Evolutionary conservation across 805 yeast species (phyloP).

Genomic region (Pichia thaimueangensis): DNA sequence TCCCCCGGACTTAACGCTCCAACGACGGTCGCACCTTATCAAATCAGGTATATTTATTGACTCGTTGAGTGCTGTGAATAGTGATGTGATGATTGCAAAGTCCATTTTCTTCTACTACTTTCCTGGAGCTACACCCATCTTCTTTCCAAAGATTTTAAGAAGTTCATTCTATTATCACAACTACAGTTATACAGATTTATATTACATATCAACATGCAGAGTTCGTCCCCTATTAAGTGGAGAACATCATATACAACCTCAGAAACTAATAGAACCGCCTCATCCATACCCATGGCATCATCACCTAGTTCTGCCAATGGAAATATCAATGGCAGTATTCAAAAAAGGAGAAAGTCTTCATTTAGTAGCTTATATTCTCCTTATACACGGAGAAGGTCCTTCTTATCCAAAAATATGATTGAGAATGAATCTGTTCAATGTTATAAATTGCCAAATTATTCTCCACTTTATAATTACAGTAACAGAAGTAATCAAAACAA

Average conservation of each 20-base stretch:
- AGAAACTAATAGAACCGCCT: not conserved
- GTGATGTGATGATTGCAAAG: too few relatives aligned
- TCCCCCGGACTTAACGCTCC: too few relatives aligned
- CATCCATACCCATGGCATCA: not conserved
- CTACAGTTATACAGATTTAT: too few relatives aligned
- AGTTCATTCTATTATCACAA: too few relatives aligned
- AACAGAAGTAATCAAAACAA: not conserved
- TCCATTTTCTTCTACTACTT: too few relatives aligned
- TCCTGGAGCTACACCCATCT: too few relatives aligned
- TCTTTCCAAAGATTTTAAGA: too few relatives aligned
- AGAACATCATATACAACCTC: not conserved
- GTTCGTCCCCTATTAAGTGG: not conserved
- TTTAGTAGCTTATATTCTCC: constrained; percentile 40
- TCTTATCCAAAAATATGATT: constrained; percentile 52
- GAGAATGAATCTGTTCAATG: constrained; percentile 48
- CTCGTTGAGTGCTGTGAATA: too few relatives aligned
- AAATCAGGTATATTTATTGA: too few relatives aligned
- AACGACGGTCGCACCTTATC: too few relatives aligned
- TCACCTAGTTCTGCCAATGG: not conserved
- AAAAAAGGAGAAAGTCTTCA: constrained; percentile 25
- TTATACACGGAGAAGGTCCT: constrained; percentile 49
- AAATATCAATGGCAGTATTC: constrained; percentile 5
- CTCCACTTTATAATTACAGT: constrained; percentile 1
- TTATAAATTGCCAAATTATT: constrained; percentile 37
- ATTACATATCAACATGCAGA: too few relatives aligned